These are phyloP conservation scores for Hymenoscyphus scutula DNA, from an alignment of 2,329 filamentous ascomycete species.

Conservation along the genomic window DNA sequence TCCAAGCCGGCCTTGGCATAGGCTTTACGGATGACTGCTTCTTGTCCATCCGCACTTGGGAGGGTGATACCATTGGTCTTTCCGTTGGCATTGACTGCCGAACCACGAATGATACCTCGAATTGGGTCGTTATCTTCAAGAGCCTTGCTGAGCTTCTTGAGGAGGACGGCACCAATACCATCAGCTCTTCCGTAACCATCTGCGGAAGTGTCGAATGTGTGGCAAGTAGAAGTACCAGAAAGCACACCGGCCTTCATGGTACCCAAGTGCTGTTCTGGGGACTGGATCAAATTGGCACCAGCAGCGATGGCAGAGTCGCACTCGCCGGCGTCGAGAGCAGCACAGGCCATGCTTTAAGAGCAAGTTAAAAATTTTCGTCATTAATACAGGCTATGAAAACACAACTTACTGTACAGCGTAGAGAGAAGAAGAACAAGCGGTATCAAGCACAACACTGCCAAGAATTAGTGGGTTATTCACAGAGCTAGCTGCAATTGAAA, in stretches of 20 bases:
- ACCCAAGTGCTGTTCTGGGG: constrained; percentile 21
- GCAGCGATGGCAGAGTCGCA: constrained; percentile 33
- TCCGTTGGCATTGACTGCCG: constrained; percentile 54
- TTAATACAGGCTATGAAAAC: constrained; percentile 14
- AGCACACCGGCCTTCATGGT: constrained; percentile 21
- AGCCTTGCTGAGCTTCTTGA: constrained; percentile 59
- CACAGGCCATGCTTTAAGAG: constrained; percentile 52
- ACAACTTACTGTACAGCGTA: constrained; percentile 42
- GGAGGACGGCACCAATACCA: constrained; percentile 54
- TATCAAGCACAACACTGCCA: constrained; percentile 31
- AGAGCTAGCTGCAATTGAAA: neutral
- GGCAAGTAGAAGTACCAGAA: constrained; percentile 48
- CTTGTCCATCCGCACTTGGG: constrained; percentile 47
- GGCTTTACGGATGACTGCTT: constrained; percentile 19
- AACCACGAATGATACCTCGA: constrained; percentile 53
- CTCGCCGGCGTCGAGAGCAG: constrained; percentile 46
- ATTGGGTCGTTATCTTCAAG: constrained; percentile 58
- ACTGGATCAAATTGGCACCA: constrained; percentile 22
- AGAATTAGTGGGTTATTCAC: neutral
- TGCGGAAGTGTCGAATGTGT: constrained; percentile 56
- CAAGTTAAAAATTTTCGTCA: constrained; percentile 14
- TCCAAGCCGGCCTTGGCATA: constrained; percentile 17
- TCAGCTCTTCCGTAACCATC: constrained; percentile 65
- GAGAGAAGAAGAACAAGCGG: constrained; percentile 55
- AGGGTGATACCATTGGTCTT: constrained; percentile 54